Evolutionary conservation across 345 rosid species (phyloP).

Genomic region (Eucalyptus pumila): DNA sequence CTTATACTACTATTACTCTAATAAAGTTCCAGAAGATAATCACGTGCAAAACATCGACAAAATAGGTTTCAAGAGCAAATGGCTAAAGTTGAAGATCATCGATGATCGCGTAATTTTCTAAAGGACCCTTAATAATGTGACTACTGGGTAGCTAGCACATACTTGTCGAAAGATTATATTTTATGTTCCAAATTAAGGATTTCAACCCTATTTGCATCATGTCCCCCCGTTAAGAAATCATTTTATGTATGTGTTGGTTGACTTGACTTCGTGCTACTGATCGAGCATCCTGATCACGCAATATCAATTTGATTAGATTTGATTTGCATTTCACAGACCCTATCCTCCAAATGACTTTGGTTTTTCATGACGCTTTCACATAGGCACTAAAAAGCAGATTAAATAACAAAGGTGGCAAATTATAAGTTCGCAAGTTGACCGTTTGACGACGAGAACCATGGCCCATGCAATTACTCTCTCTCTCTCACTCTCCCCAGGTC

Average conservation of each 20-base stretch:
- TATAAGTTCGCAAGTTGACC: not conserved
- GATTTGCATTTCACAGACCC: not conserved
- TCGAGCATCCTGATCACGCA: not conserved
- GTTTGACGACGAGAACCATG: not conserved
- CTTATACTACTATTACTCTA: not conserved
- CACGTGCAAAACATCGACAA: not conserved
- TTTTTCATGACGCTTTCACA: not conserved
- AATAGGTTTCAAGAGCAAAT: not conserved
- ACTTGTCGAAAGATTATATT: not conserved
- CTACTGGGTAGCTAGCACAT: not conserved
- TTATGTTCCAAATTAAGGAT: not conserved
- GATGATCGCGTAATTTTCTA: not conserved
- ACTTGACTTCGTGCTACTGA: not conserved
- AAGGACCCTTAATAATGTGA: not conserved
- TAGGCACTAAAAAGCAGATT: not conserved
- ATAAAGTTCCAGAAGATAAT: not conserved
- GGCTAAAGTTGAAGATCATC: not conserved
- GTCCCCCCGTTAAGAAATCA: not conserved
- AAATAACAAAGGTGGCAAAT: not conserved
- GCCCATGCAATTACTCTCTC: not conserved
- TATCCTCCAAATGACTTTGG: not conserved
- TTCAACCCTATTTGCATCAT: not conserved
- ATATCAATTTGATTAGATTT: not conserved
- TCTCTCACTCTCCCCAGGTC: not conserved
- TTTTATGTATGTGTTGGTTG: not conserved